Conservation (phyloP, 257 asterid genomes). For the Paulownia fortunei region DNA sequence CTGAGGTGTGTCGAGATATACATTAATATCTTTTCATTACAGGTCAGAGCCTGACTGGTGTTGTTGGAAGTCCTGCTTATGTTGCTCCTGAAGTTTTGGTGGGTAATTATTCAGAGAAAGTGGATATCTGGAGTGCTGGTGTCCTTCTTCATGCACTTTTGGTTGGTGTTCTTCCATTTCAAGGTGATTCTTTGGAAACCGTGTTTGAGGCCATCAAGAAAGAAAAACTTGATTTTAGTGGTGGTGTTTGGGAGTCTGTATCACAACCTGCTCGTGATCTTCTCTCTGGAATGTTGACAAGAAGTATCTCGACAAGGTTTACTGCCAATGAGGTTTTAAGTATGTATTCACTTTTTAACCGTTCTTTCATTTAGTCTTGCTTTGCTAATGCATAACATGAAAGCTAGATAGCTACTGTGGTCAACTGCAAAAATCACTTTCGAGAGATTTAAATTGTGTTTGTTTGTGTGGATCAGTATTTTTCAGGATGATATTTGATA, state of each 20-base stretch:
- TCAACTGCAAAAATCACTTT: neutral
- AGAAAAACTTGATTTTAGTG: constrained; percentile 59
- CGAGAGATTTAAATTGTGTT: neutral
- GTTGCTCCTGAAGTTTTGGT: constrained; percentile 87
- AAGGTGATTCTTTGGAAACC: constrained; percentile 72
- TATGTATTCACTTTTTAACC: constrained; percentile 48
- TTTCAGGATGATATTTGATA: neutral
- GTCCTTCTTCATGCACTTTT: constrained; percentile 90
- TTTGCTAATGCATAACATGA: neutral
- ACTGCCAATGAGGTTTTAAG: constrained; percentile 77
- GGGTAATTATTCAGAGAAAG: constrained; percentile 83
- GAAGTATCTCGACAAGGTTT: constrained; percentile 62
- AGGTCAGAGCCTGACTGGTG: constrained; percentile 57
- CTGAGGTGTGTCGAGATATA: neutral
- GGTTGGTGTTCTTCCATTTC: constrained; percentile 81
- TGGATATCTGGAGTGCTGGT: constrained; percentile 94
- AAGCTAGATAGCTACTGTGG: neutral
- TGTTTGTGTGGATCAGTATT: neutral
- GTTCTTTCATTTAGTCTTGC: constrained; percentile 7
- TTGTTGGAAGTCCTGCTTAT: constrained; percentile 83
- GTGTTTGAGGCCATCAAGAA: constrained; percentile 83
- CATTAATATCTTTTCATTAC: constrained; percentile 2
- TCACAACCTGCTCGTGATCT: constrained; percentile 82
- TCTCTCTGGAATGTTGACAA: constrained; percentile 67
- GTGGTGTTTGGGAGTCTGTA: constrained; percentile 70